phyloP scores from a whole-genome alignment of 345 rosid species.

The Heritiera fomes region DNA sequence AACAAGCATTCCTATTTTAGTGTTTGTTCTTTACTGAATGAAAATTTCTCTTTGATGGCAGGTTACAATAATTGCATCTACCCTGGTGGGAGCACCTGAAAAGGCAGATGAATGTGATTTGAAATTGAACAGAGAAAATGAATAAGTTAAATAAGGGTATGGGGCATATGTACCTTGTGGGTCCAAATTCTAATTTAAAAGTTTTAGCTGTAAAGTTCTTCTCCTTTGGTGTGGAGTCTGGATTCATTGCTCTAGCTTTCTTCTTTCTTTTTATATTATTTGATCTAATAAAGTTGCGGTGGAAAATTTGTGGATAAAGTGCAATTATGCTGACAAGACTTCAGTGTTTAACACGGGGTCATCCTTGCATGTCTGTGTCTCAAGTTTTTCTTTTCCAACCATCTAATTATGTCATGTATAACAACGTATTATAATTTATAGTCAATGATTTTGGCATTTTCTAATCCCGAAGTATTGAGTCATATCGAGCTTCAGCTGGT shows the following conservation, averaged over 20 bases:
- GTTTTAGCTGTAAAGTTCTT: constrained; percentile 25
- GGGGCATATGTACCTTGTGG: constrained; percentile 2
- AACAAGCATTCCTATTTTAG: background rate
- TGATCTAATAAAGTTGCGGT: background rate
- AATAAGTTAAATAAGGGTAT: constrained; percentile 18
- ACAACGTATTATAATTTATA: background rate
- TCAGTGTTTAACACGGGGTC: background rate
- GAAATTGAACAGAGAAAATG: constrained; percentile 14
- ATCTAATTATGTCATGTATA: background rate
- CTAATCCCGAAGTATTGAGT: background rate
- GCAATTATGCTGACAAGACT: background rate
- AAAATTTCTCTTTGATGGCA: constrained; percentile 23
- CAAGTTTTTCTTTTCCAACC: background rate
- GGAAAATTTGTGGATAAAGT: background rate
- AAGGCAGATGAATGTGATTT: constrained; percentile 9
- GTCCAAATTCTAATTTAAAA: background rate
- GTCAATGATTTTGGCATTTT: background rate
- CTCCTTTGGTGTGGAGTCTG: constrained; percentile 7
- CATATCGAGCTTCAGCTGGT: background rate
- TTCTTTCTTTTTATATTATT: background rate
- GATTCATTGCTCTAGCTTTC: background rate
- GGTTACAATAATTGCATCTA: constrained; percentile 65
- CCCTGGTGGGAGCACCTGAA: constrained; percentile 59
- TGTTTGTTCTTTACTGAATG: background rate
- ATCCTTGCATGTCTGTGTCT: background rate